These are phyloP conservation scores for Corylus americana DNA, from an alignment of 306 rosid species.

Conservation along the genomic window DNA sequence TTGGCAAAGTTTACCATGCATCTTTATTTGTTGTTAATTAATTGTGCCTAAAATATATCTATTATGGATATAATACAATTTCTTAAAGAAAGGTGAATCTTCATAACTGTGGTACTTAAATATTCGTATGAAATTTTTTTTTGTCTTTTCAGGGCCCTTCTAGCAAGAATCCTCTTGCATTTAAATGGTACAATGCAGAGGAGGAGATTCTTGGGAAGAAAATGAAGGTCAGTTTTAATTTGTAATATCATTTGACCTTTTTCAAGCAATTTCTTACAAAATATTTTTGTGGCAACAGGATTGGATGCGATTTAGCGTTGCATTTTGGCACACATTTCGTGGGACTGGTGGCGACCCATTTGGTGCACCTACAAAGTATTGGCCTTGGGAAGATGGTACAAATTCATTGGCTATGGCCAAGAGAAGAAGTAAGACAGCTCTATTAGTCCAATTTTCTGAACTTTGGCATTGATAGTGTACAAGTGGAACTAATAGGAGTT, in stretches of 20 bases:
- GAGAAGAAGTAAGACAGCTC: slow-evolving; percentile 72
- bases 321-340: slow-evolving; percentile 98
- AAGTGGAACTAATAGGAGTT: slow-evolving; percentile 7
- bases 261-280: slow-evolving; percentile 23
- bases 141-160: slow-evolving; percentile 69
- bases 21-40: neutral
- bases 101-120: neutral
- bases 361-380: slow-evolving; percentile 79
- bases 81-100: neutral
- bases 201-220: slow-evolving; percentile 89
- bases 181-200: slow-evolving; percentile 82
- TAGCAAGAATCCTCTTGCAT: slow-evolving; percentile 79
- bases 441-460: neutral
- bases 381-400: slow-evolving; percentile 99
- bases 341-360: slow-evolving; percentile 93
- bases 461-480: neutral
- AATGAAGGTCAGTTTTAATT: slow-evolving; percentile 75
- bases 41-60: neutral
- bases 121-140: neutral
- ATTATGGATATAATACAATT: neutral
- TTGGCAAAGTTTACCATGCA: too few relatives aligned
- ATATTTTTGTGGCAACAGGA: slow-evolving; percentile 47
- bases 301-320: slow-evolving; percentile 97
- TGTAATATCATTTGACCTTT: neutral
- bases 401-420: slow-evolving; percentile 88